A percentile compares a stretch with the other conserved stretches of the same genome.
phyloP scores from a whole-genome alignment of 306 rosid genomes.

The Fagus crenata region DNA sequence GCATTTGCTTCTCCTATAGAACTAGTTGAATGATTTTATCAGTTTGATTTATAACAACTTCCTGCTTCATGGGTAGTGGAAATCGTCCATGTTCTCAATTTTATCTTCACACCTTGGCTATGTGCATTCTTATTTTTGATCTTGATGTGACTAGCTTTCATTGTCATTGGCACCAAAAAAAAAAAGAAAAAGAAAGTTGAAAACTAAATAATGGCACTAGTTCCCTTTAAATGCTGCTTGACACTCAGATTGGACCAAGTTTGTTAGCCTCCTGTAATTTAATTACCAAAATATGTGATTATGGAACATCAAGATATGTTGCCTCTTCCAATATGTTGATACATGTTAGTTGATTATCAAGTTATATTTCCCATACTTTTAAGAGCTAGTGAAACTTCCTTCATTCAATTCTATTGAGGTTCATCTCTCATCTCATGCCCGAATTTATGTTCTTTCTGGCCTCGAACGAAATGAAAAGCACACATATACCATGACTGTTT shows the following conservation, averaged over 20 bases:
- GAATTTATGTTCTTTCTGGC: neutral
- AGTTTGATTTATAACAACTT: constrained; percentile 5
- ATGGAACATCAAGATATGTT: neutral
- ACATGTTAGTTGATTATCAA: neutral
- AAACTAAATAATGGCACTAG: neutral
- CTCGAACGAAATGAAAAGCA: neutral
- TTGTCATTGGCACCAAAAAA: neutral
- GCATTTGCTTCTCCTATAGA: neutral
- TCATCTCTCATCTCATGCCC: neutral
- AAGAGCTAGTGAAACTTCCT: neutral
- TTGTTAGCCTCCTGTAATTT: neutral
- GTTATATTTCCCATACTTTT: neutral
- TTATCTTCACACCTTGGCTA: neutral
- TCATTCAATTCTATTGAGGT: neutral
- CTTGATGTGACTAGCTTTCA: neutral
- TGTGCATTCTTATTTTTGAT: neutral
- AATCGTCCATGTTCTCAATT: neutral
- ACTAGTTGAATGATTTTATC: neutral
- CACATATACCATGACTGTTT: neutral
- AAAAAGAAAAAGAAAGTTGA: neutral
- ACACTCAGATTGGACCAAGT: neutral
- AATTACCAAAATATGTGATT: neutral
- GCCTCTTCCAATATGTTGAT: neutral
- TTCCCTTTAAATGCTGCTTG: neutral
- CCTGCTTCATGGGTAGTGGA: neutral